Evolutionary conservation across 2,329 filamentous ascomycete genomes (phyloP), one percentile per base, ranked within the genome.

Genomic region (Diaporthe capsici): DNA sequence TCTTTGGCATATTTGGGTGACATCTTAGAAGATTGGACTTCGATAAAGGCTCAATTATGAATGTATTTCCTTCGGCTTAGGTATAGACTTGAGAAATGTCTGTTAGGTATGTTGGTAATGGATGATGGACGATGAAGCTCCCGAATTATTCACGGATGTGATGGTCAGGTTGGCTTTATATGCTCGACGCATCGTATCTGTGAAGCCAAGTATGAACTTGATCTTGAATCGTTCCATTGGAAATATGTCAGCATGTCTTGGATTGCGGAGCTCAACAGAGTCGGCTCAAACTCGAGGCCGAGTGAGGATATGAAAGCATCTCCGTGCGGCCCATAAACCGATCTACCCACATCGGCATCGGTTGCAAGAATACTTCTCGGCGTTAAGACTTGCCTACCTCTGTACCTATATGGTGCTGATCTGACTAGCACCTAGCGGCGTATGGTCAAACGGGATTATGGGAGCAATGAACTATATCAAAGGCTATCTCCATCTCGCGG

Each of bases 1-100:
- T 78, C 71, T 47, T 82, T 76, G 42, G 77, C 65, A 37, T 76
- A 78, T 25, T 58, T 74, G 34, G 67, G 71, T 10, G 74, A 68
- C 76, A 77, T 77, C 6, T 42, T 74, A 17, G 9, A 20, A 2
- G 15, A 37, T 3, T 28, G 22, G 31, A 1, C 12, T 53, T 42
- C 4, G 1, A 12, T 15, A 2, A 12, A 31, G 22, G 28, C 31
- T 37, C 20, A 4, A 5, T 7, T 9, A 20, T 37, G 0, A 34
- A n/a, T 49, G 2, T 17, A 10, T 25, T 1, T 9, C 17, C 4
- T 31, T 20, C 17, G 13, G 28, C n/a, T 25, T 22, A 8, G 9
- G 15, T 3, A 20, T 25, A 3, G 22, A 12, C 1, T 53, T 51
- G 22, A 31, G n/a, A 15, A n/a, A 2, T 9, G 10, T 68, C 31